Percentiles rank a stretch among this genome's conserved stretches.
These are phyloP conservation scores for Fusarium sp. DNA, from an alignment of 2,329 filamentous ascomycete species.

Conservation along the genomic window DNA sequence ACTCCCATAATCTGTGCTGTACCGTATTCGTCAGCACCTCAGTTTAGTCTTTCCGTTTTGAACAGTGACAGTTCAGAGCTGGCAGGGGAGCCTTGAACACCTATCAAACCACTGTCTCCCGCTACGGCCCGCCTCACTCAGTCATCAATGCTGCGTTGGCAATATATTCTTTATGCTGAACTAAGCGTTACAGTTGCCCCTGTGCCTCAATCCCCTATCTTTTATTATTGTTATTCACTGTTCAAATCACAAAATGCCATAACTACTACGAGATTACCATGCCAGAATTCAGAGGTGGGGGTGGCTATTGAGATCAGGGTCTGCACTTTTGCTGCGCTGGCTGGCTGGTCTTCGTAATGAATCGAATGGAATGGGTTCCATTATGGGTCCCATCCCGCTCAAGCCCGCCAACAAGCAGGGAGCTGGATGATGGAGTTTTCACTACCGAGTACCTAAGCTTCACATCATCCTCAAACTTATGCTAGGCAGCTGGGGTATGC, in stretches of 20 bases:
- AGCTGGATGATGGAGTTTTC: conserved; percentile 38
- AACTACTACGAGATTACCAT: conserved; percentile 20
- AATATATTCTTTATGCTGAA: conserved; percentile 18
- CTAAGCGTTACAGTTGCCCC: conserved; percentile 13
- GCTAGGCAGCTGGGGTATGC: conserved; percentile 41
- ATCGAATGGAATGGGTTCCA: conserved; percentile 33
- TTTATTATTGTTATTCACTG: conserved; percentile 9
- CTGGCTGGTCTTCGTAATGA: conserved; percentile 31
- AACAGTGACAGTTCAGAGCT: conserved; percentile 18
- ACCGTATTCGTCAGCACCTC: conserved; percentile 33
- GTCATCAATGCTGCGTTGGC: conserved; percentile 22
- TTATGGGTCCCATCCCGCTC: conserved; percentile 33
- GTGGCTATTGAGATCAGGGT: conserved; percentile 24
- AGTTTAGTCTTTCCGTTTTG: conserved; percentile 3
- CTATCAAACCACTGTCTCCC: conserved; percentile 23
- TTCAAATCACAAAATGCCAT: conserved; percentile 11
- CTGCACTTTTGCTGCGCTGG: conserved; percentile 31
- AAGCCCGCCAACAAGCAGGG: conserved; percentile 35
- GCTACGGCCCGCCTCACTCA: conserved; percentile 35
- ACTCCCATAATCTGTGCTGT: conserved; percentile 6
- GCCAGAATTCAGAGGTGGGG: conserved; percentile 34
- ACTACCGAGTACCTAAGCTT: conserved; percentile 26
- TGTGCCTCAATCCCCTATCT: conserved; percentile 2
- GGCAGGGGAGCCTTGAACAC: conserved; percentile 35
- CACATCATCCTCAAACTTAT: conserved; percentile 14